Percentiles rank a stretch among this genome's conserved stretches.
phyloP scores from a whole-genome alignment of 1,284 basidiomycete species.

The Crocinoboletus sp. region DNA sequence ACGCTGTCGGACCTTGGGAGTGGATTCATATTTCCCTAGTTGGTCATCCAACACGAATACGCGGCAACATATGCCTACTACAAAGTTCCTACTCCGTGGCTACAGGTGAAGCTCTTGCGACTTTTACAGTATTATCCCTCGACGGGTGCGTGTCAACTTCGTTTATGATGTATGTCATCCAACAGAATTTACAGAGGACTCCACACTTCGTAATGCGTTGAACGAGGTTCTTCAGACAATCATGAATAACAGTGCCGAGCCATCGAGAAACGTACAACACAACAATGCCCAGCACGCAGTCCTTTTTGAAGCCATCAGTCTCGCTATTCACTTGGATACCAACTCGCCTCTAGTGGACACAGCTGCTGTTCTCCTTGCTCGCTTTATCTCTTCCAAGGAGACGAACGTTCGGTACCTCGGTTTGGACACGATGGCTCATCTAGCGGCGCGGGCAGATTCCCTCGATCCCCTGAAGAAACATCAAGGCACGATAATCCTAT shows the following conservation, averaged over 20 bases:
- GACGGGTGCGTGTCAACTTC: constrained; percentile 54
- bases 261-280: constrained; percentile 94
- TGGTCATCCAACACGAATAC: constrained; percentile 90
- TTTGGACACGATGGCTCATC: constrained; percentile 97
- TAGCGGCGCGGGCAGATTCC: constrained; percentile 90
- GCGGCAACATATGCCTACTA: constrained; percentile 93
- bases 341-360: constrained; percentile 87
- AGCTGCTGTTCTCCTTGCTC: constrained; percentile 89
- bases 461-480: constrained; percentile 93
- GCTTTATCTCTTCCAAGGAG: constrained; percentile 96
- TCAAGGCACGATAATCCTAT: constrained; percentile 92
- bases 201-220: constrained; percentile 71
- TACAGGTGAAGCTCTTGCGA: constrained; percentile 94
- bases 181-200: constrained; percentile 60
- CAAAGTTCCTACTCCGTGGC: constrained; percentile 96
- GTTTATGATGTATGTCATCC: neutral
- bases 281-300: constrained; percentile 98
- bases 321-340: constrained; percentile 95
- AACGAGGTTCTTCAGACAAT: constrained; percentile 87
- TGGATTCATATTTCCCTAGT: constrained; percentile 41
- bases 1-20: neutral
- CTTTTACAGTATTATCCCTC: constrained; percentile 95
- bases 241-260: constrained; percentile 91
- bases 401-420: constrained; percentile 99
- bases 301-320: constrained; percentile 97